phyloP scores from a whole-genome alignment of 805 yeast species.

The Candida boidinii region DNA sequence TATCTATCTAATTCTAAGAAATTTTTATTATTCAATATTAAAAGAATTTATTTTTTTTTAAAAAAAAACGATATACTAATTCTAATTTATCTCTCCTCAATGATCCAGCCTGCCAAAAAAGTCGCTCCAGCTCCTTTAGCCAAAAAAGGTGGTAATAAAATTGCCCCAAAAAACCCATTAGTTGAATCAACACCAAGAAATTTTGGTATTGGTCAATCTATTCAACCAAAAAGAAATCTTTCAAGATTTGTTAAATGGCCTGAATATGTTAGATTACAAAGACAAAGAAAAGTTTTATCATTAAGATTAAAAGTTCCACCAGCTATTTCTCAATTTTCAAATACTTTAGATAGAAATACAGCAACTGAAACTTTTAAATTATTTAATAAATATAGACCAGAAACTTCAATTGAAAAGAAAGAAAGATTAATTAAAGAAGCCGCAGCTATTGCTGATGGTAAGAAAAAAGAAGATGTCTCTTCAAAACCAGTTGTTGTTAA shows the following conservation, averaged over 20 bases:
- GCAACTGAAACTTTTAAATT: conserved; percentile 96
- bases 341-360: conserved; percentile 96
- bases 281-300: conserved; percentile 95
- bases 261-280: conserved; percentile 94
- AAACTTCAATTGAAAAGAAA: conserved; percentile 95
- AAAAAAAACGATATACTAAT: conserved; percentile 11
- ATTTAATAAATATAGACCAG: conserved; percentile 99
- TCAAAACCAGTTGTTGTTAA: conserved; percentile 95
- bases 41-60: neutral
- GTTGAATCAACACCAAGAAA: conserved; percentile 84
- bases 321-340: conserved; percentile 92
- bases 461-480: conserved; percentile 92
- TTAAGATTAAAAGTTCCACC: conserved; percentile 99
- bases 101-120: conserved; percentile 49
- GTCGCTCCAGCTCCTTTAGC: conserved; percentile 99
- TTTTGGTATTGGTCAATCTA: conserved; percentile 93
- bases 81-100: conserved; percentile 19
- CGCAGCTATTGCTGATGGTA: conserved; percentile 97
- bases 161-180: conserved; percentile 66
- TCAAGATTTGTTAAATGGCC: conserved; percentile 99
- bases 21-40: neutral
- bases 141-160: conserved; percentile 49
- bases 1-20: neutral
- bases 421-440: conserved; percentile 99
- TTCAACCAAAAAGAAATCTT: conserved; percentile 94